Percentiles rank a stretch among this genome's conserved stretches.
Evolutionary conservation across 257 asterid species (phyloP).

Genomic region (Salvia miltiorrhiza): DNA sequence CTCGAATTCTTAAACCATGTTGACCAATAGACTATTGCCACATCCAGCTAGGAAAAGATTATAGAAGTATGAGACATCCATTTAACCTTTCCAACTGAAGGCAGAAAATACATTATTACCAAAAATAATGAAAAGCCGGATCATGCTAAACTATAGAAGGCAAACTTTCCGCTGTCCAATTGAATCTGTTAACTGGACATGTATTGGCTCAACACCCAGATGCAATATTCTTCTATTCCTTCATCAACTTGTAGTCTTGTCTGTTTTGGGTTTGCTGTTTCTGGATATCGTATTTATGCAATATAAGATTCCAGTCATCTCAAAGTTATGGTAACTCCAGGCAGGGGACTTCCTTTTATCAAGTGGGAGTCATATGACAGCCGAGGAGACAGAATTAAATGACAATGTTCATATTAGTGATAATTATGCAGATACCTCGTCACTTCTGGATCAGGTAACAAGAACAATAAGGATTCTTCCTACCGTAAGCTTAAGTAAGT

Average conservation of each 20-base stretch:
- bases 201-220: conserved; percentile 5
- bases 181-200: background rate
- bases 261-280: background rate
- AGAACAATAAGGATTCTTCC: conserved; percentile 19
- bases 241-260: background rate
- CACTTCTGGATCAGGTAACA: conserved; percentile 80
- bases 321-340: conserved; percentile 38
- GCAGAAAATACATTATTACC: background rate
- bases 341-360: conserved; percentile 87
- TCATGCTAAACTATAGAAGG: no score
- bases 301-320: conserved; percentile 7
- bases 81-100: no score
- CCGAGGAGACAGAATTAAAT: conserved; percentile 75
- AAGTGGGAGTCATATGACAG: conserved; percentile 53
- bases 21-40: background rate
- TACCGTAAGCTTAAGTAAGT: conserved; percentile 12
- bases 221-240: background rate
- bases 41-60: background rate
- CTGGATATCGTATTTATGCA: conserved; percentile 15
- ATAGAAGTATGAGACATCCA: background rate
- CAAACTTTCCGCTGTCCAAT: background rate
- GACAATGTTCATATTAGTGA: conserved; percentile 51
- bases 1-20: background rate
- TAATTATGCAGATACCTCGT: conserved; percentile 56
- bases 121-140: no score